Evolutionary conservation across 176 grass and related monocot species (phyloP).

Genomic region (Hyparrhenia diplandra): DNA sequence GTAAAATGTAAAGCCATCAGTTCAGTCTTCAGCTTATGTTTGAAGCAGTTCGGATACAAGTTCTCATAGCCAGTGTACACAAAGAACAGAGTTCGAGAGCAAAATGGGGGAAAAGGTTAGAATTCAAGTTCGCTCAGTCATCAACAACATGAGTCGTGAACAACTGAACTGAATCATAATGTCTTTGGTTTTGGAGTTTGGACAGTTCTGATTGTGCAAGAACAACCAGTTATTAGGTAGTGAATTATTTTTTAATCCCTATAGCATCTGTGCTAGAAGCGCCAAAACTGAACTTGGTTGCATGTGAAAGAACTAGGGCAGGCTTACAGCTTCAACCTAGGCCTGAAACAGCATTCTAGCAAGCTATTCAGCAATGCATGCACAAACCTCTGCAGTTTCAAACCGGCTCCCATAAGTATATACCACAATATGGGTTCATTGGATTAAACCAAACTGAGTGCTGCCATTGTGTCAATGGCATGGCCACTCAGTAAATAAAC

Average conservation of each 20-base stretch:
- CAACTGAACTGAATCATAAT: background rate
- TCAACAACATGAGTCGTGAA: too few species aligned
- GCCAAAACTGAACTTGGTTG: background rate
- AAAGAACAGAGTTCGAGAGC: background rate
- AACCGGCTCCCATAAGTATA: background rate
- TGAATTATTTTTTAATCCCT: background rate
- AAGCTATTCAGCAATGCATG: background rate
- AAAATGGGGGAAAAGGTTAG: background rate
- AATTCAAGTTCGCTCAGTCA: background rate
- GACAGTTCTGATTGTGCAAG: background rate
- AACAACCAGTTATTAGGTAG: background rate
- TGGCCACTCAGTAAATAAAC: background rate
- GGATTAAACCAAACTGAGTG: background rate
- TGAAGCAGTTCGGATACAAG: background rate
- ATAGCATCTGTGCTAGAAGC: background rate
- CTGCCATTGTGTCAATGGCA: background rate
- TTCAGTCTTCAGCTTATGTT: background rate
- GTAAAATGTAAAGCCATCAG: background rate
- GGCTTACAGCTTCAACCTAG: background rate
- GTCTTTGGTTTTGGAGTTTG: background rate
- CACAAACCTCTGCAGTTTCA: background rate
- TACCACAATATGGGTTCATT: background rate
- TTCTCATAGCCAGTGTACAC: background rate
- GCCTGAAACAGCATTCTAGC: background rate
- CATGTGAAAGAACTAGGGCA: background rate